Evolutionary conservation across 2,329 filamentous ascomycete genomes (phyloP), one percentile per base, ranked within the genome.

Genomic region (Neodidymelliopsis sp.): DNA sequence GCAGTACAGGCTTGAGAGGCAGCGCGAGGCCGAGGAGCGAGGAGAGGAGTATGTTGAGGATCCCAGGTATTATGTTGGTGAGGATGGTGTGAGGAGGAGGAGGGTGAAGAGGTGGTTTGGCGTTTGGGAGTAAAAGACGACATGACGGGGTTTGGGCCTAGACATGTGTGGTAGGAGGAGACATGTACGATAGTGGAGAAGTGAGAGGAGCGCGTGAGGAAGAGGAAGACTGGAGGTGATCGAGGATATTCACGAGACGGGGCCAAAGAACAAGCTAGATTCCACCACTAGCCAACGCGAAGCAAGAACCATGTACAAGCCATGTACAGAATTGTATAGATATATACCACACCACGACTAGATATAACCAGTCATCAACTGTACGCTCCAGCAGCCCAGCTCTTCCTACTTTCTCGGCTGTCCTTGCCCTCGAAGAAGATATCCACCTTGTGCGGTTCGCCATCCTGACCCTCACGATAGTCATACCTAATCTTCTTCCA

Each of bases 61-160:
- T 41, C 62, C 67, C 35, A 74, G 70, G 57, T 67, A 63, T 55
- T 72, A 71, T 45, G 54, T 72, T 53, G 69, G 65, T 1, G 67
- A 70, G 55, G 66, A 71, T 56, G 76, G 76, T 15, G 71, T 72
- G 12, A 73, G 72, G 55, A 76, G 75, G 67, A 84, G 78, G 74
- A 79, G 80, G 48, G 77, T 85, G 47, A 92, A 91, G 83, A 92
- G 90, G 78, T 92, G 88, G 84, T 77, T 94, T 63, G 91, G 91
- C 11, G 87, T 96, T 65, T 95, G 91, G 81, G 67, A 73, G 63
- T 72, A 68, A 31, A 23, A 36, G 22, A n/a, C n/a, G n/a, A n/a
- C n/a, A n/a, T n/a, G 33, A 16, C 8, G 16, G 27, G 38, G 28
- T 30, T 41, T n/a, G n/a, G n/a, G n/a, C n/a, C n/a, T n/a, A n/a